Conservation (phyloP, 2,329 filamentous ascomycete genomes). For the Monosporascus sp. region DNA sequence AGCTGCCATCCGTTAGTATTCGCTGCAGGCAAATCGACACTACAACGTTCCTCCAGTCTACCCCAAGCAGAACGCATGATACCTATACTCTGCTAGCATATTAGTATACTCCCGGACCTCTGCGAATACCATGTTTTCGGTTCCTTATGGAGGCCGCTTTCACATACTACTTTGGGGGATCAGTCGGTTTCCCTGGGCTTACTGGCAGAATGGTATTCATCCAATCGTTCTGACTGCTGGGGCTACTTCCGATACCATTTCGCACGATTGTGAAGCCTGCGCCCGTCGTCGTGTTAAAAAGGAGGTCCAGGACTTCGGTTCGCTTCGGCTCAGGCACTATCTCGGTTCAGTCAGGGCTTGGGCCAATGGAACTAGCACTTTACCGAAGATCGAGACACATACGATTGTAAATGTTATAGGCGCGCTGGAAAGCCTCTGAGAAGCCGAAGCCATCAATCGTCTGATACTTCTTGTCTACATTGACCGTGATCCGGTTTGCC, state of each 20-base stretch:
- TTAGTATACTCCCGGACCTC: background rate
- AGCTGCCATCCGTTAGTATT: background rate
- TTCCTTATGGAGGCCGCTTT: background rate
- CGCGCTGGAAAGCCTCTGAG: constrained; percentile 36
- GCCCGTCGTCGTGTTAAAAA: constrained; percentile 30
- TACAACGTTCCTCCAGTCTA: too few species aligned
- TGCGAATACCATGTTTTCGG: too few species aligned
- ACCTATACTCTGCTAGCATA: background rate
- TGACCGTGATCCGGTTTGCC: constrained; percentile 2
- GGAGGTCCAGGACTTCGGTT: constrained; percentile 27
- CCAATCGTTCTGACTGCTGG: constrained; percentile 24
- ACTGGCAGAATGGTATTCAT: constrained; percentile 10
- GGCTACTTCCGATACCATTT: constrained; percentile 31
- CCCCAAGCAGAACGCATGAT: too few species aligned
- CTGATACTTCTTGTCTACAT: constrained; percentile 26
- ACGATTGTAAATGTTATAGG: constrained; percentile 16
- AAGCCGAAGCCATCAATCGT: constrained; percentile 38
- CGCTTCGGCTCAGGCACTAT: constrained; percentile 24
- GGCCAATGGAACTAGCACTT: background rate
- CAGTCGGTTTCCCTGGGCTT: constrained; percentile 3
- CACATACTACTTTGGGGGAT: constrained; percentile 2
- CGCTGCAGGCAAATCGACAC: too few species aligned
- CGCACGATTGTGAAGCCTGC: constrained; percentile 32
- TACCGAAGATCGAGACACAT: background rate
- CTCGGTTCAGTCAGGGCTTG: background rate